These are phyloP conservation scores for Serendipita sp. DNA, from an alignment of 768 basidiomycete genomes.

Conservation along the genomic window DNA sequence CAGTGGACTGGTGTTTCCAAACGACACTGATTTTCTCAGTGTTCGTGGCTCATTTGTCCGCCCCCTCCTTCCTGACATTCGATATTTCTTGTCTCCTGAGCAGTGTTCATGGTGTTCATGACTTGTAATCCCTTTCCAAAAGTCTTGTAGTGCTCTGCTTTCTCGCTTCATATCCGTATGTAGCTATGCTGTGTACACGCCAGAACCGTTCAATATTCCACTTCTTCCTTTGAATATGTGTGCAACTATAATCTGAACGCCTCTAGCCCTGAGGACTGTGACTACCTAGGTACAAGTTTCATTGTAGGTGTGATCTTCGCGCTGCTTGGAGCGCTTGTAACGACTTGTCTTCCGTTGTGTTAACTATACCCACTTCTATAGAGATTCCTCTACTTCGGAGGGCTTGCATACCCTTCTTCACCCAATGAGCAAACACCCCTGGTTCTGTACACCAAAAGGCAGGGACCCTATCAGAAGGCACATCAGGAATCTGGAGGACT, in stretches of 20 bases:
- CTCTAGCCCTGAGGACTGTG: too few species aligned
- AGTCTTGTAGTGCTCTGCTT: neutral
- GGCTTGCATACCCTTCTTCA: neutral
- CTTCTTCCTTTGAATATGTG: too few species aligned
- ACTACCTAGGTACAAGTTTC: too few species aligned
- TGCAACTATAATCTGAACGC: too few species aligned
- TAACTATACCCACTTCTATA: neutral
- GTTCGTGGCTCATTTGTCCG: too few species aligned
- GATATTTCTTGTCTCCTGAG: too few species aligned
- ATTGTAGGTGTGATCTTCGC: too few species aligned
- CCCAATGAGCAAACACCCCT: neutral
- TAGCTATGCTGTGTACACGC: conserved; percentile 4
- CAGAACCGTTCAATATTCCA: neutral
- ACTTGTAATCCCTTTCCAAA: neutral
- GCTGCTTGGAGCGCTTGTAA: too few species aligned
- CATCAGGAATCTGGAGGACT: neutral
- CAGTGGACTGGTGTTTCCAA: too few species aligned
- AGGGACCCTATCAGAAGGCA: neutral
- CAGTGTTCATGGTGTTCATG: too few species aligned
- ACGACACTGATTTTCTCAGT: too few species aligned
- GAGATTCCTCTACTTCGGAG: neutral
- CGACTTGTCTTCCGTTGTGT: neutral
- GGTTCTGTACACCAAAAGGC: neutral
- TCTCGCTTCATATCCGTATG: neutral
- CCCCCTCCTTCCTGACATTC: too few species aligned